These are phyloP conservation scores for Phylloporus arenicola DNA, from an alignment of 768 basidiomycete species.

Conservation along the genomic window DNA sequence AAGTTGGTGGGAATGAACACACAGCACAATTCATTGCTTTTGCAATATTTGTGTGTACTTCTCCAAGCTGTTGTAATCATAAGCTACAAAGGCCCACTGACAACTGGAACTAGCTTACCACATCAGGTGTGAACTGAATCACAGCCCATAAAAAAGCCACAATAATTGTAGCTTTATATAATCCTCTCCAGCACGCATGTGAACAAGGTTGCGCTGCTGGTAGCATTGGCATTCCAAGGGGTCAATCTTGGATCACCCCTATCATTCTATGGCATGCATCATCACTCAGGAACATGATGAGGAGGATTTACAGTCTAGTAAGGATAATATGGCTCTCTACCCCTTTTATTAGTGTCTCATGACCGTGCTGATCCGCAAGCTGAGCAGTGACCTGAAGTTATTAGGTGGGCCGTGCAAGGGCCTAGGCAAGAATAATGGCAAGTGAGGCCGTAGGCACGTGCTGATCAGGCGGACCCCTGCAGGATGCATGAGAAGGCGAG, in stretches of 20 bases:
- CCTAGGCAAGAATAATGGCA: too few species aligned
- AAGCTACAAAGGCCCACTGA: too few species aligned
- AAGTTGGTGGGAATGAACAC: conserved; percentile 38
- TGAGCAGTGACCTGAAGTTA: too few species aligned
- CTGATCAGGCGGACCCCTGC: too few species aligned
- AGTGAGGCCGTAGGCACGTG: too few species aligned
- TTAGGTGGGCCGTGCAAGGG: too few species aligned
- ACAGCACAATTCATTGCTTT: conserved; percentile 57
- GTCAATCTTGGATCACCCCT: too few species aligned
- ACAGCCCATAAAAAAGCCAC: conserved; percentile 28
- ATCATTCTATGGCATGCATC: too few species aligned
- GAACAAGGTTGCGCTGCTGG: too few species aligned
- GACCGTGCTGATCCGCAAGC: not conserved
- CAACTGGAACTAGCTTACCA: conserved; percentile 25
- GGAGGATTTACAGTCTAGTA: conserved; percentile 10
- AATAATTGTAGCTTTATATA: conserved; percentile 7
- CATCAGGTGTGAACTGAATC: conserved; percentile 50
- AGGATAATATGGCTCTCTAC: not conserved
- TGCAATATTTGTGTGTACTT: conserved; percentile 63
- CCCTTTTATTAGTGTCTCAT: not conserved
- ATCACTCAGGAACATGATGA: not conserved
- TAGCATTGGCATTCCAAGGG: too few species aligned
- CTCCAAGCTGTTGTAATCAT: conserved; percentile 50
- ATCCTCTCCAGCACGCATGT: not conserved
- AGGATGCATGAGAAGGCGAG: too few species aligned